Base-by-base conservation (phyloP, 2,329 filamentous ascomycete species). In the Chaetomiaceae sp. region DNA sequence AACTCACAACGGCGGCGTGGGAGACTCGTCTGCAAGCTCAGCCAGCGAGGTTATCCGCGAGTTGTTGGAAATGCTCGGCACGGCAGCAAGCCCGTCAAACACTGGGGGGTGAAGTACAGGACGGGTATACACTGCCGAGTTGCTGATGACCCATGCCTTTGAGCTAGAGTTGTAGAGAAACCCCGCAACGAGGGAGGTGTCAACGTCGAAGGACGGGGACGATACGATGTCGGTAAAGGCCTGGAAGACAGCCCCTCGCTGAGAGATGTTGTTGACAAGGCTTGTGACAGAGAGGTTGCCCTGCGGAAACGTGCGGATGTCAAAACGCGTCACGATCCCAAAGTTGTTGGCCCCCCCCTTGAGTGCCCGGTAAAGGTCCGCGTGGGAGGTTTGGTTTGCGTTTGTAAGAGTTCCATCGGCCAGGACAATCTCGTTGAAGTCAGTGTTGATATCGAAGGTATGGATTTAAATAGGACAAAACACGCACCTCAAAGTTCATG, bases 1-100 rank as follows among this genome's bases (percentile, higher is more conserved):
- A 17, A 47, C 44, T 47, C 44, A 47, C 44, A 40, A 33, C 13
- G 44, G 44, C 9, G 44, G 35, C 13, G 44, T 39, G 44, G 44
- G 14, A 47, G 44, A 34, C 19, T 47, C 44, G 17, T 47, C 27
- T 2, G 44, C 44, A 20, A 31, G 17, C 9, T 23, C 7, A 10
- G 44, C 44, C 17, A 47, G 17, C 3, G 44, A 47, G 2, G 44
- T 47, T n/a, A 47, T 30, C 23, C 17, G 34, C 5, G 44, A 47
- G 16, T 13, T 47, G 35, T 47, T 47, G 16, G 44, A 47, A 21
- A 47, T 17, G 35, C 44, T 47, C 7, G 44, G 44, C 10, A 47
- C 44, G 19, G 35, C 16, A 19, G 44, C 44, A 3, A 47, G 27
- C 3, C 21, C 35, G 16, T 16, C 23, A 16, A 47, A 47, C 3